Evolutionary conservation across 345 rosid species (phyloP).

Genomic region (Populus simonii): DNA sequence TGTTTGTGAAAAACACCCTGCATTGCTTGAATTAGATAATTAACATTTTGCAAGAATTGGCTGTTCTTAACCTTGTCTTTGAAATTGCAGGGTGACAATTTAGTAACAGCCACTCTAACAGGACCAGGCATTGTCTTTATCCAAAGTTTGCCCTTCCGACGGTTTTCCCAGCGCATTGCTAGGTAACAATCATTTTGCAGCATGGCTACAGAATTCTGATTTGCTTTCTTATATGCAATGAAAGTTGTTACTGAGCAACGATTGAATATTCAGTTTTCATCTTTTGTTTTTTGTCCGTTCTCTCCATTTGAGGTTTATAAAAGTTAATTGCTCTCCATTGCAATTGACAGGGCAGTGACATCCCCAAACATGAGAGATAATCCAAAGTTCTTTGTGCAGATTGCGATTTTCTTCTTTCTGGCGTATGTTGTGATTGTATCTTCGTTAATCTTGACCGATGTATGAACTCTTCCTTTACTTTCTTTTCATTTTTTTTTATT

Average conservation of each 20-base stretch:
- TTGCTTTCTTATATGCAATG: neutral
- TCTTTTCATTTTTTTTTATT: neutral
- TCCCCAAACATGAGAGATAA: slow-evolving; percentile 99
- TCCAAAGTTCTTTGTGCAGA: slow-evolving; percentile 82
- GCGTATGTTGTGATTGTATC: slow-evolving; percentile 95
- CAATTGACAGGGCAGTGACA: slow-evolving; percentile 77
- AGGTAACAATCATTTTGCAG: slow-evolving; percentile 43
- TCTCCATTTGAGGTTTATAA: neutral
- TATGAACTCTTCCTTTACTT: slow-evolving; percentile 32
- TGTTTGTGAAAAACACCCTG: neutral
- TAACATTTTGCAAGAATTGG: neutral
- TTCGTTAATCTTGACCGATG: slow-evolving; percentile 89
- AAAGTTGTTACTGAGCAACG: neutral
- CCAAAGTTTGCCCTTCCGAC: slow-evolving; percentile 90
- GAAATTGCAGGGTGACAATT: slow-evolving; percentile 75
- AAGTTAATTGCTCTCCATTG: neutral
- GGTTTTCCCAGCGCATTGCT: slow-evolving; percentile 86
- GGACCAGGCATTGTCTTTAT: slow-evolving; percentile 99
- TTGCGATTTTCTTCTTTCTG: slow-evolving; percentile 81
- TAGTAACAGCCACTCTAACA: slow-evolving; percentile 73
- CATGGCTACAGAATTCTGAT: neutral
- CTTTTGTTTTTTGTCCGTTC: neutral
- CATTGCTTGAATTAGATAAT: neutral
- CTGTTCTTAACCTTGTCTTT: slow-evolving; percentile 3
- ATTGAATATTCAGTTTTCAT: neutral